Evolutionary conservation across 2,329 filamentous ascomycete species (phyloP).

Genomic region (Talaromyces pinophilus): DNA sequence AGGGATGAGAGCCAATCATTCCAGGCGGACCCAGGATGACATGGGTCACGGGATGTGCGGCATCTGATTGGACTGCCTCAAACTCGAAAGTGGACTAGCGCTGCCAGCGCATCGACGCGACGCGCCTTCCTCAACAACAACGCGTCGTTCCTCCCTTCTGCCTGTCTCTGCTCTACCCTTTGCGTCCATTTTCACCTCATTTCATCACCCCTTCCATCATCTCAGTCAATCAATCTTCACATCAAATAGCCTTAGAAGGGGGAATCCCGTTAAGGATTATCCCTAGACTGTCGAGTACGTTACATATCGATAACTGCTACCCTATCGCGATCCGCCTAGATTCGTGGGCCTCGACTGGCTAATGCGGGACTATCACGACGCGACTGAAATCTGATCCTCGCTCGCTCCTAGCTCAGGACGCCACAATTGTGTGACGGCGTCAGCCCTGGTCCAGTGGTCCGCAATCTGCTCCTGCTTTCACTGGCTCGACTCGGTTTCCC

Average conservation of each 20-base stretch:
- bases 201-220: neutral
- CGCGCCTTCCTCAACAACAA: conserved; percentile 16
- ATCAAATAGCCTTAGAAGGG: neutral
- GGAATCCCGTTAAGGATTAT: neutral
- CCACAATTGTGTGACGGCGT: conserved; percentile 19
- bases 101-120: conserved; percentile 18
- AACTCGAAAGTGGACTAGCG: neutral
- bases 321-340: conserved; percentile 7
- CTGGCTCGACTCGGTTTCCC: conserved; percentile 3
- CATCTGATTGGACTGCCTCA: neutral
- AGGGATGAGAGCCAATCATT: conserved; percentile 18
- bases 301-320: conserved; percentile 1
- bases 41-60: neutral
- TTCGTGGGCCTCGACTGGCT: conserved; percentile 16
- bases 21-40: neutral
- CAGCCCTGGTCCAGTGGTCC: conserved; percentile 8
- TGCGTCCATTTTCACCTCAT: neutral
- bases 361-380: conserved; percentile 20
- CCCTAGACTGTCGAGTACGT: neutral
- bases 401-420: conserved; percentile 16
- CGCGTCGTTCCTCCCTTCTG: conserved; percentile 6
- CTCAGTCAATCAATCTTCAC: neutral
- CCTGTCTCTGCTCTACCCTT: neutral
- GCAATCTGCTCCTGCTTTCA: neutral
- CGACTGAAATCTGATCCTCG: conserved; percentile 16